A percentile compares a stretch with the other conserved stretches of the same genome.
Evolutionary conservation across 225 moss, liverwort and hornwort species (phyloP).

Genomic region (Neckera pumila): DNA sequence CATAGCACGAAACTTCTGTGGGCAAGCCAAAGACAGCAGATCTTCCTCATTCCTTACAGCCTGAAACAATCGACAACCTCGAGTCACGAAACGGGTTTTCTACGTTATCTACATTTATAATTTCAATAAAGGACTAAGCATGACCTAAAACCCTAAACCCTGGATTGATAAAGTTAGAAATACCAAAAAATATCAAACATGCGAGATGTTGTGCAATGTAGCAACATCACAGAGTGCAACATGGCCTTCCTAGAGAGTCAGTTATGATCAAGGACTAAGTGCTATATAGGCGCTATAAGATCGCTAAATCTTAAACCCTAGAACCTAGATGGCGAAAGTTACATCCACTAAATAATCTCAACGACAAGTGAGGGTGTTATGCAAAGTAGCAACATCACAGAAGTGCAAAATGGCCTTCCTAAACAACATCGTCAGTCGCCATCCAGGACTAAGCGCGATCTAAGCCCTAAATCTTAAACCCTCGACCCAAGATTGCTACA

Average conservation of each 20-base stretch:
- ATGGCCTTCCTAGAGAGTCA: not conserved
- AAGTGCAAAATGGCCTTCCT: not conserved
- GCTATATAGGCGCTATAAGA: not conserved
- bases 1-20: slow-evolving; percentile 64
- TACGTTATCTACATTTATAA: too few relatives aligned
- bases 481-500: not conserved
- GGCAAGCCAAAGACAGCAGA: slow-evolving; percentile 65
- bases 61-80: slow-evolving; percentile 12
- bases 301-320: not conserved
- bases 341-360: not conserved
- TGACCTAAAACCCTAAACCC: not conserved
- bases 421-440: not conserved
- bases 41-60: slow-evolving; percentile 81
- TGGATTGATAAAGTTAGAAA: not conserved
- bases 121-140: not conserved
- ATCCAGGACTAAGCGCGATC: not conserved
- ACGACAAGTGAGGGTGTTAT: not conserved
- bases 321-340: not conserved
- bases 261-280: not conserved
- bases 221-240: not conserved
- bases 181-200: not conserved
- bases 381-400: not conserved
- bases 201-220: not conserved
- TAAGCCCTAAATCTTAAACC: not conserved
- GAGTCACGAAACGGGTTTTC: not conserved